phyloP scores from a whole-genome alignment of 371 early-diverging fungal genomes.

The Mucor indicus region DNA sequence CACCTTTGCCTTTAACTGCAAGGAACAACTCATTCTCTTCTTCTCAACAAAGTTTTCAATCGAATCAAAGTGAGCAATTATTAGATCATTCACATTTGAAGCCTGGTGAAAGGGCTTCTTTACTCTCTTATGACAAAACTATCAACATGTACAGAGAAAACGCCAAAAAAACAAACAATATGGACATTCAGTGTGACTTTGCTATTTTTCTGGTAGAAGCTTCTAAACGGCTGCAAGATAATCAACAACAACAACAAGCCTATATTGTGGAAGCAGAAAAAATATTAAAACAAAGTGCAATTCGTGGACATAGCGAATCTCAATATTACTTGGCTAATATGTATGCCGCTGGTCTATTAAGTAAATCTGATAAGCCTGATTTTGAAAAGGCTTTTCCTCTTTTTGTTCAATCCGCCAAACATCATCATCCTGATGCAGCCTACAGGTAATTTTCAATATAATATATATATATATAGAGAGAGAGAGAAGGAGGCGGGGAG shows the following conservation, averaged over 20 bases:
- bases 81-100: slow-evolving; percentile 60
- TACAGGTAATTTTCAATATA: slow-evolving; percentile 35
- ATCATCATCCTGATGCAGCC: slow-evolving; percentile 63
- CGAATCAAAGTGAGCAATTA: too few species aligned
- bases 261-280: slow-evolving; percentile 56
- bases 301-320: slow-evolving; percentile 56
- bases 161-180: slow-evolving; percentile 73
- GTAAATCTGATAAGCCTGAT: slow-evolving; percentile 34
- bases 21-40: too few species aligned
- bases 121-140: slow-evolving; percentile 63
- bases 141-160: slow-evolving; percentile 76
- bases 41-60: too few species aligned
- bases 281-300: slow-evolving; percentile 48
- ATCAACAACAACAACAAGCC: slow-evolving; percentile 6
- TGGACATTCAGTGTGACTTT: slow-evolving; percentile 75
- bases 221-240: slow-evolving; percentile 41
- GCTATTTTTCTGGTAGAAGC: slow-evolving; percentile 68
- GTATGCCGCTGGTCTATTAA: slow-evolving; percentile 54
- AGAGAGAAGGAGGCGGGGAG: background rate
- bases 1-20: too few species aligned
- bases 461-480: background rate
- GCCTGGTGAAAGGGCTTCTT: slow-evolving; percentile 57
- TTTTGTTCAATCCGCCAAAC: slow-evolving; percentile 63
- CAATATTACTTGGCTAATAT: slow-evolving; percentile 63
- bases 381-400: slow-evolving; percentile 65